Conservation (phyloP, 371 early-diverging fungal genomes). For the Lichtheimia ornata region DNA sequence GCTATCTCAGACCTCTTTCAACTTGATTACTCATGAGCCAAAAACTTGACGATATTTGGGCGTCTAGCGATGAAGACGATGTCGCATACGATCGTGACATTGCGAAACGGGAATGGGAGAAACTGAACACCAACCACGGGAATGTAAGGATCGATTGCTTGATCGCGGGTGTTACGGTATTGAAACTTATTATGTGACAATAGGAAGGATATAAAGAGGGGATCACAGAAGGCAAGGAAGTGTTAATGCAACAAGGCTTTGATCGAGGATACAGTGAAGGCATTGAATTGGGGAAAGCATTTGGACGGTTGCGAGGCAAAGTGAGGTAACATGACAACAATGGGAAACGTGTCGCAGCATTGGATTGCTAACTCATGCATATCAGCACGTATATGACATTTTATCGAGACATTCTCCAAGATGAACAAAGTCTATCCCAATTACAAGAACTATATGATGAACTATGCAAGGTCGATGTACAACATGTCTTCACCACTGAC, state of each 20-base stretch:
- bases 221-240: slow-evolving; percentile 64
- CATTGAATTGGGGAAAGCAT: slow-evolving; percentile 38
- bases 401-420: slow-evolving; percentile 27
- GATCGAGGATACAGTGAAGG: slow-evolving; percentile 60
- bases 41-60: slow-evolving; percentile 53
- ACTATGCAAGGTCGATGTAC: slow-evolving; percentile 31
- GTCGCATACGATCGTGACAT: slow-evolving; percentile 46
- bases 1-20: no score
- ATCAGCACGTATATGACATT: slow-evolving; percentile 32
- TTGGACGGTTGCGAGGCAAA: slow-evolving; percentile 56
- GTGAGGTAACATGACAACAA: slow-evolving; percentile 35
- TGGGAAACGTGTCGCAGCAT: neutral
- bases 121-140: slow-evolving; percentile 56
- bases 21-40: no score
- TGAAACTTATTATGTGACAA: neutral
- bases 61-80: slow-evolving; percentile 34
- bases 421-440: slow-evolving; percentile 20
- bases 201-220: slow-evolving; percentile 71
- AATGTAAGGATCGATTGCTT: slow-evolving; percentile 37
- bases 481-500: slow-evolving; percentile 35
- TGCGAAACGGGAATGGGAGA: slow-evolving; percentile 57
- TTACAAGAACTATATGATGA: slow-evolving; percentile 31
- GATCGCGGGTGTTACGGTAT: neutral
- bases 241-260: slow-evolving; percentile 64
- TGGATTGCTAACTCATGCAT: neutral